phyloP scores from a whole-genome alignment of 768 basidiomycete species.

The Naganishia onofrii region DNA sequence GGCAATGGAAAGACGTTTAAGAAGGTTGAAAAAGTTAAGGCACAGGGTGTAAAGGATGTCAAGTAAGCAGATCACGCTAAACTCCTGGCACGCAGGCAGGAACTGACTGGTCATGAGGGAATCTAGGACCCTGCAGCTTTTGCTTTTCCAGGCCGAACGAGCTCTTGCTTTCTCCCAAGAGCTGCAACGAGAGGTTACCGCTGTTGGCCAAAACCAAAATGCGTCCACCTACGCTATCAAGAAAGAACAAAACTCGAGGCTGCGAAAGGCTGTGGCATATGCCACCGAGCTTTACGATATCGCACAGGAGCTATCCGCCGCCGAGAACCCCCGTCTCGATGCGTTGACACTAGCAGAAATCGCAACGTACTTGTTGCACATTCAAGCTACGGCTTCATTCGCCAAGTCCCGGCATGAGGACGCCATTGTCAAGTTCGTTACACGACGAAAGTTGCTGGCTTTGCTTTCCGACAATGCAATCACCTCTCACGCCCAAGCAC shows the following conservation, averaged over 20 bases:
- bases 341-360: slow-evolving; percentile 64
- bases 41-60: slow-evolving; percentile 74
- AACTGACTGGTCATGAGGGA: slow-evolving; percentile 14
- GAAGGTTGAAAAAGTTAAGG: slow-evolving; percentile 66
- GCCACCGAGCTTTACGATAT: slow-evolving; percentile 51
- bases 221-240: slow-evolving; percentile 27
- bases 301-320: slow-evolving; percentile 66
- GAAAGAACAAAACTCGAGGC: slow-evolving; percentile 45
- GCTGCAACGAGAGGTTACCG: slow-evolving; percentile 51
- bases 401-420: slow-evolving; percentile 70
- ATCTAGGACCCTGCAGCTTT: slow-evolving; percentile 61
- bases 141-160: slow-evolving; percentile 86
- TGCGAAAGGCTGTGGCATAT: slow-evolving; percentile 42
- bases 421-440: slow-evolving; percentile 68
- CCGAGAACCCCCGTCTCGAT: slow-evolving; percentile 59
- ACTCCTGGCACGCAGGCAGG: not conserved
- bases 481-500: slow-evolving; percentile 75
- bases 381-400: slow-evolving; percentile 79
- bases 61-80: slow-evolving; percentile 61
- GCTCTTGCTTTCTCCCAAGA: slow-evolving; percentile 89
- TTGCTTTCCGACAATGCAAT: slow-evolving; percentile 53
- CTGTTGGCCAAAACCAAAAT: slow-evolving; percentile 10
- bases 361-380: slow-evolving; percentile 71
- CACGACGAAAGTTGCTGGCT: slow-evolving; percentile 67
- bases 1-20: slow-evolving; percentile 75